Evolutionary conservation across 164 flowering plant species (phyloP), one percentile per base, ranked within the genome.

Genomic region (Nelumbo lutea): DNA sequence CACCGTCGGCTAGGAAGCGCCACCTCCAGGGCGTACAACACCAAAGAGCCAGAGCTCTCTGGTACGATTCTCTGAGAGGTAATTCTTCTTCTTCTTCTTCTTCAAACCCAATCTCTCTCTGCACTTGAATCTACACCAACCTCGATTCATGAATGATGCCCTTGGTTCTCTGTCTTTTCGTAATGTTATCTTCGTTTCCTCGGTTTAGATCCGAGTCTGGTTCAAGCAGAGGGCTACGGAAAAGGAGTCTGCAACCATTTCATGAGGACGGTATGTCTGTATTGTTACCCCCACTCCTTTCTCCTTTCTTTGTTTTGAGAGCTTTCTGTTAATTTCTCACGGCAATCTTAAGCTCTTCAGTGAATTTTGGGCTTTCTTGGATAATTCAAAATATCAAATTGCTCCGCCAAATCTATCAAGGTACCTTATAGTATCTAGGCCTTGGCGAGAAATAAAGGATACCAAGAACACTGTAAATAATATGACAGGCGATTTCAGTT

Each of bases 1-100:
- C 96, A 6, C 75, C 88, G 0, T 72, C 72, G 4, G 91, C 96
- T 13, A 75, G 97, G 14, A 89, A 77, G 75, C 90, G 97, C 77
- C 99, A 95, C 72, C 84, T 90, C 51, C 89, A 83, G 46, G 88
- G 97, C 44, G 63, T 82, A 47, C 88, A 79, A 4, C 98, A 95
- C 73, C 94, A 86, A 68, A 78, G 94, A 41, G 88, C 91, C 75
- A 83, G 75, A 71, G 79, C 97, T 69, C 84, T 79, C 62, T 93
- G 95, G 94, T 93, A 78, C 85, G 83, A 81, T 64, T 84, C 89
- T 70, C 69, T 84, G 77, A 78, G 79, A 78, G 81, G 82, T 81
- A 11, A 39, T 27, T 27, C 13, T 46, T 59, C 8, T 42, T 2
- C 50, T 5, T 42, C n/a, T 42, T 42, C n/a, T 42, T 6, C 15